A percentile compares a stretch with the other conserved stretches of the same genome.
These are phyloP conservation scores for Clonostachys byssicola DNA, from an alignment of 2,329 filamentous ascomycete species.

Conservation along the genomic window DNA sequence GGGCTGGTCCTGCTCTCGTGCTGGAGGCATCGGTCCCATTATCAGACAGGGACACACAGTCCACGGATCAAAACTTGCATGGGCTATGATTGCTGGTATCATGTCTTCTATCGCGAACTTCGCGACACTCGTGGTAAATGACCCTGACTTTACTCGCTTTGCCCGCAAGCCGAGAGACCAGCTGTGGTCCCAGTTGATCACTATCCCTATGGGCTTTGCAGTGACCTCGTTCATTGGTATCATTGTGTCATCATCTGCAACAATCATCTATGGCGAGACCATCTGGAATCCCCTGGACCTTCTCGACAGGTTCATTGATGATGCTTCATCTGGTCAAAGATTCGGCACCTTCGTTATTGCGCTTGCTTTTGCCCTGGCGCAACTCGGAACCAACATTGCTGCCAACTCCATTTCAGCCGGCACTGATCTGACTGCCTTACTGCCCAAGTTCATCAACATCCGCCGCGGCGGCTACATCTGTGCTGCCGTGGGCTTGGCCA, in stretches of 20 bases:
- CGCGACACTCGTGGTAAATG: constrained; percentile 78
- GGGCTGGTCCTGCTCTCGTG: constrained; percentile 79
- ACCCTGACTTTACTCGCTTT: constrained; percentile 83
- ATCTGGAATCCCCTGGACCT: constrained; percentile 73
- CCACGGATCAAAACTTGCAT: constrained; percentile 67
- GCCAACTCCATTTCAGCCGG: constrained; percentile 83
- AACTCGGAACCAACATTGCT: constrained; percentile 83
- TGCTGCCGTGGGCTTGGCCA: constrained; percentile 72
- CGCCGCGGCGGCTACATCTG: constrained; percentile 85
- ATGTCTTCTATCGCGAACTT: constrained; percentile 93
- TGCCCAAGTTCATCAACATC: constrained; percentile 79
- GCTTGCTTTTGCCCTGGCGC: constrained; percentile 68
- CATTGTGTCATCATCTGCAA: constrained; percentile 69
- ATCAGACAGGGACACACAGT: constrained; percentile 62
- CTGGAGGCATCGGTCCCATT: constrained; percentile 80
- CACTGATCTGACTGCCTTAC: constrained; percentile 75
- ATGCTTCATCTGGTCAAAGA: constrained; percentile 63
- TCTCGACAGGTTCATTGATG: constrained; percentile 62
- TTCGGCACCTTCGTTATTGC: constrained; percentile 75
- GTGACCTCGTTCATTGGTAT: constrained; percentile 84
- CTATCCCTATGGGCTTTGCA: constrained; percentile 68
- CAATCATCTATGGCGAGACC: constrained; percentile 60
- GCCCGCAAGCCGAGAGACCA: constrained; percentile 72
- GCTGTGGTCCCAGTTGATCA: constrained; percentile 74
- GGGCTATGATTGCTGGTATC: constrained; percentile 79